Base-by-base conservation (phyloP, 2,329 filamentous ascomycete species). In the Gremmenia infestans region DNA sequence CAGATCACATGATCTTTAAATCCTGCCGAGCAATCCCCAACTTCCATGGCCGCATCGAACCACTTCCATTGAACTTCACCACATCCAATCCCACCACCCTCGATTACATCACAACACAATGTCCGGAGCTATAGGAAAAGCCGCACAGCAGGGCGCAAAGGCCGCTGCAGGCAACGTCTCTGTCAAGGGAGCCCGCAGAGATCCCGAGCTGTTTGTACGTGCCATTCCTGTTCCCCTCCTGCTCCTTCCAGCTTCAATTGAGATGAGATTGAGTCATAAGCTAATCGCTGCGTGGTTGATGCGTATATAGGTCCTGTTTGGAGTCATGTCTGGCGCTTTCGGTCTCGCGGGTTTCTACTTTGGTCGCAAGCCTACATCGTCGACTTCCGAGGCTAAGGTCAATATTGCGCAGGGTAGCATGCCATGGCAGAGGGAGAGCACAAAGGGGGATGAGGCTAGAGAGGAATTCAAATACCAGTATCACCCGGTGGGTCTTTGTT, bases 331-430 rank as follows among this genome's bases (percentile, higher is more conserved):
- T 68, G 86, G 87, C 72, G 88, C 90, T 68, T 88, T 97, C 71
- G 86, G 86, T 70, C 85, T 94, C 68, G 93, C 90, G 65, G 93
- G 93, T 72, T 96, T 86, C 85, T 91, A 92, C 78, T 89, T 94
- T 69, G 88, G 89, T 75, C 83, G 86, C 74, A 88, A 89, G 70
- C 94, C 94, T 64, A 97, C 94, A 69, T 85, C 81, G 63, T 79
- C 90, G 59, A 91, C 85, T 66, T 96, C 91, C 68, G 91, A 97
- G 79, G 80, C 81, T 69, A 76, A 81, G 67, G 88, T 97, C 64
- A 79, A 81, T 71, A 84, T 95, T 69, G 85, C 86, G 71, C 77
- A 84, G 68, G 81, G 81, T 73, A 86, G 88, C 70, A 95, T 95
- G 87, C 93, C 94, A 61, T 99, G 94, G 94, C 88, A 99, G 76